phyloP scores from a whole-genome alignment of 768 basidiomycete genomes.

The Serendipita indica region DNA sequence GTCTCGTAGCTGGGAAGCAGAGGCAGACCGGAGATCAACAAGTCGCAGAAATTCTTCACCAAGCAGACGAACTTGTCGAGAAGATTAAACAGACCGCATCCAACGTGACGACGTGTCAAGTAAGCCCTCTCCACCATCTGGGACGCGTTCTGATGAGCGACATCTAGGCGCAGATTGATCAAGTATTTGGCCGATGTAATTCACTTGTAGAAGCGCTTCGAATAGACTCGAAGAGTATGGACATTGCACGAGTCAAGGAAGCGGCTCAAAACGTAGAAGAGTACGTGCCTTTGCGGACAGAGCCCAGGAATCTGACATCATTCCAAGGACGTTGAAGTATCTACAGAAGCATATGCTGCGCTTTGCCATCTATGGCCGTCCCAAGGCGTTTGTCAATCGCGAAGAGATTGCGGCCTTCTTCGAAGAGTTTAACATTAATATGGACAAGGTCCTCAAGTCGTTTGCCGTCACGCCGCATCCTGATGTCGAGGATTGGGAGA shows the following conservation, averaged over 20 bases:
- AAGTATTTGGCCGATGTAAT: not conserved
- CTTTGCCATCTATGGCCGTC: constrained; percentile 5
- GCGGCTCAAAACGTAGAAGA: not conserved
- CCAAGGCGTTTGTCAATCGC: constrained; percentile 5
- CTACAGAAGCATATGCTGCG: not conserved
- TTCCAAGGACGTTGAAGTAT: not conserved
- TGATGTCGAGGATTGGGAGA: not conserved
- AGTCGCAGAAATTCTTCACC: not conserved
- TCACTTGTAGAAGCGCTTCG: not conserved
- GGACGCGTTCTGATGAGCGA: too few relatives aligned
- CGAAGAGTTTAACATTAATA: not conserved
- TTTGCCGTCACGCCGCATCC: not conserved
- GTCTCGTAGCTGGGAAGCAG: not conserved
- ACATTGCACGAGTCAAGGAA: not conserved
- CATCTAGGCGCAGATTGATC: not conserved
- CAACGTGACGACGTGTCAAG: constrained; percentile 2
- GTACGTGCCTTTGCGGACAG: not conserved
- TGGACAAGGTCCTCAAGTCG: not conserved
- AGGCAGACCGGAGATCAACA: not conserved
- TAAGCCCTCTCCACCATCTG: too few relatives aligned
- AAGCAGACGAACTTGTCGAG: not conserved
- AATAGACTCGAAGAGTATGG: not conserved
- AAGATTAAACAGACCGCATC: not conserved
- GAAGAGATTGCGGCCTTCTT: not conserved
- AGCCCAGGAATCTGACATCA: not conserved